Evolutionary conservation across 2,329 filamentous ascomycete species (phyloP), one percentile per base, ranked within the genome.

Genomic region (Cercospora sesami): DNA sequence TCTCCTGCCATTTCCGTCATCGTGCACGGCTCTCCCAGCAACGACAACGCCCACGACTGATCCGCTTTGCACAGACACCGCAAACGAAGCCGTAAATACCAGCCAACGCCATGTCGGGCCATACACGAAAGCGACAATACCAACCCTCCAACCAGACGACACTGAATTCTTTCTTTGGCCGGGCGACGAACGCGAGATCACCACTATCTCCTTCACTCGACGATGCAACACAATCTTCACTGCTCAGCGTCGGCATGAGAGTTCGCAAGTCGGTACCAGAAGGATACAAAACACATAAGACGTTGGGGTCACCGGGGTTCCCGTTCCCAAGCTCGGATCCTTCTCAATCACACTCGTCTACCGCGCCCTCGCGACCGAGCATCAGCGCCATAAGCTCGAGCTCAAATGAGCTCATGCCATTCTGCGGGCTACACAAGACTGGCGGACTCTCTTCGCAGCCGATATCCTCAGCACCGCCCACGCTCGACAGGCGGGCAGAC

Each of bases 171-270:
- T 83, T 78, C 78, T 83, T 83, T 69, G 71, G 76, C 42, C 73
- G 74, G 65, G 70, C 69, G 45, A 60, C 51, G 72, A 61, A 31
- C 18, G 23, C 64, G 23, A 48, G 28, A 39, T 69, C 70, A 18
- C 66, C 73, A 23, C 69, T 77, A n/a, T 75, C 82, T 16, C 87
- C 88, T 3, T 74, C 78, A 4, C 83, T 94, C 14, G 89, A 92
- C 1, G 80, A 85, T 26, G 84, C 84, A 7, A 85, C 96, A 33
- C 92, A 97, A 80, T 86, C 93, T 39, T 91, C 91, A 70, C 89
- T 98, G n/a, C 84, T 97, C 51, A 92, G 86, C 75, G 94, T 98
- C 71, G 94, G 94, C 75, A 97, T 97, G 93, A 90, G 94, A 26
- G 86, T 98, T 61, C 91, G 94, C 77, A 98, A 98, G 82, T 91